A percentile compares a stretch with the other conserved stretches of the same genome.
phyloP scores from a whole-genome alignment of 2,329 filamentous ascomycete species.

The Ascochyta clinopodiicola region DNA sequence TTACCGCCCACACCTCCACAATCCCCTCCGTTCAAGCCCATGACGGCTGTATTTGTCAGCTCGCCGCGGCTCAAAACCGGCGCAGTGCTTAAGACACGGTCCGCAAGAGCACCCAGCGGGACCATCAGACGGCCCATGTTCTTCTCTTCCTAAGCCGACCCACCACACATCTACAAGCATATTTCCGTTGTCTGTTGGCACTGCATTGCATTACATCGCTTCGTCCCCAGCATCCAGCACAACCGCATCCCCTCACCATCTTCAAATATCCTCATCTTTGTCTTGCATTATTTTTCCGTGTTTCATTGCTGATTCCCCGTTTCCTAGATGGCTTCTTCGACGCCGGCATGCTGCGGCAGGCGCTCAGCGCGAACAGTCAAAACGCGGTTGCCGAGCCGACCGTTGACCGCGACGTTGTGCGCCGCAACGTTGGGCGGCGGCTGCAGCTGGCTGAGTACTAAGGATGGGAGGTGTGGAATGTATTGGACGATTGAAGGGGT shows the following conservation, averaged over 20 bases:
- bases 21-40: constrained; percentile 44
- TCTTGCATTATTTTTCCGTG: constrained; percentile 10
- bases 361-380: constrained; percentile 74
- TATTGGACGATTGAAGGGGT: too few relatives aligned
- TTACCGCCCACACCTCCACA: constrained; percentile 44
- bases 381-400: constrained; percentile 58
- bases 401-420: constrained; percentile 65
- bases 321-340: constrained; percentile 92
- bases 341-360: constrained; percentile 90
- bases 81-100: constrained; percentile 26
- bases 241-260: too few relatives aligned
- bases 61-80: constrained; percentile 25
- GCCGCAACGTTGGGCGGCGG: constrained; percentile 77
- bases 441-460: constrained; percentile 73
- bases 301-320: constrained; percentile 40
- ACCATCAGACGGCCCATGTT: constrained; percentile 4
- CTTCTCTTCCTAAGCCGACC: constrained; percentile 6
- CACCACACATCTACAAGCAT: not conserved
- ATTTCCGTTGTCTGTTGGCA: constrained; percentile 8
- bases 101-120: constrained; percentile 18
- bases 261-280: not conserved
- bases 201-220: not conserved
- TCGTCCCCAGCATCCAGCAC: too few relatives aligned
- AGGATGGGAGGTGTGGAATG: not conserved
- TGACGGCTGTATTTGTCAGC: constrained; percentile 41